Conservation (phyloP, 2,329 filamentous ascomycete species). For the Trichoderma afroharzianum region DNA sequence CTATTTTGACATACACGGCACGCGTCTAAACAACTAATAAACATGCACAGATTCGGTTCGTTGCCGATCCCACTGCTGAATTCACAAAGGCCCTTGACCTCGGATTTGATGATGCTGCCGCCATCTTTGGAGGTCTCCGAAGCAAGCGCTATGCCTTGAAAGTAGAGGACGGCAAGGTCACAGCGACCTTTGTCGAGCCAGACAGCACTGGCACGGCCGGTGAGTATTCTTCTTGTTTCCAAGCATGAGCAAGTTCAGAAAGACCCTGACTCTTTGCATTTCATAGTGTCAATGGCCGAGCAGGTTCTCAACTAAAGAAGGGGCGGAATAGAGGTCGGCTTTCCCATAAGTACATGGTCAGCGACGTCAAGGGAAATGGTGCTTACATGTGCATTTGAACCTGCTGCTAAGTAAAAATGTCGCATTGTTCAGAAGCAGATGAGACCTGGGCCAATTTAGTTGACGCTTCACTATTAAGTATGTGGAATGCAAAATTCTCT, state of each 20-base stretch:
- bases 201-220: constrained; percentile 81
- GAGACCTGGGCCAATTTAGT: background rate
- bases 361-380: background rate
- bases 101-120: constrained; percentile 66
- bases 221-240: constrained; percentile 38
- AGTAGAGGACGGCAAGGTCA: constrained; percentile 80
- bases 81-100: constrained; percentile 85
- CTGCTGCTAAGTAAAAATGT: background rate
- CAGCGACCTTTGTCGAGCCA: constrained; percentile 76
- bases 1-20: constrained; percentile 23
- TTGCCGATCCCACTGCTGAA: constrained; percentile 73
- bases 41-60: constrained; percentile 69
- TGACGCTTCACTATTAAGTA: background rate
- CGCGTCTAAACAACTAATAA: background rate
- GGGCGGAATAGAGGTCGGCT: background rate
- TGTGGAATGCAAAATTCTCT: background rate
- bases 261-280: background rate
- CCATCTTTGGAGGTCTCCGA: constrained; percentile 77
- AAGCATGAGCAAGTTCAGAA: background rate
- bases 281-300: constrained; percentile 48
- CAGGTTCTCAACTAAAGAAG: constrained; percentile 41
- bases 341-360: background rate
- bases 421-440: background rate
- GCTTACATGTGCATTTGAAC: background rate
- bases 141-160: constrained; percentile 87